Evolutionary conservation across 495 filamentous ascomycete genomes (phyloP), one percentile per base, ranked within the genome.

Genomic region (Cercophora samala): DNA sequence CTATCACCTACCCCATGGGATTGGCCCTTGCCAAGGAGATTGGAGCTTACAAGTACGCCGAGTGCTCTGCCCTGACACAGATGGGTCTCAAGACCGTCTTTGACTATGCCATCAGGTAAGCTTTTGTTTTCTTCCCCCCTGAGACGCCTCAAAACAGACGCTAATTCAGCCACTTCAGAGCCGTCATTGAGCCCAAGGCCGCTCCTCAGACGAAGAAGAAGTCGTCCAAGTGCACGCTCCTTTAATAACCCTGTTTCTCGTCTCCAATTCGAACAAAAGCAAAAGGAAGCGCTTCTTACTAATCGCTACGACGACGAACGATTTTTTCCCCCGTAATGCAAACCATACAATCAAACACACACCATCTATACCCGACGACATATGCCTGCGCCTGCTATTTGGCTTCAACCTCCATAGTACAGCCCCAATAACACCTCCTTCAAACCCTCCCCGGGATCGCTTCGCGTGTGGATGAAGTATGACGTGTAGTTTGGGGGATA

Each of bases 51-150:
- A 97, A 97, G 78, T 99, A 99, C 76, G 83, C 97, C 32, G 95
- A 99, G 77, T 99, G 95, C 81, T 99, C 95, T n/a, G 95, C 95
- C 42, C 83, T 98, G 66, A 99, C 95, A 32, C 95, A 98, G 81
- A 85, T 92, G 65, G 96, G 96, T 74, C 78, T 99, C 70, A 99
- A 99, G 87, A 94, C 91, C 64, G 96, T 99, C 59, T 99, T 99
- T 75, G 95, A 99, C 72, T 92, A 97, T 75, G 95, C 95, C 51
- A 99, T 99, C 75, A 86, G 93, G 94, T 97, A 74, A 65, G 79
- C 77, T 22, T 54, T 8, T 52, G 37, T 22, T 59, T 17, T 46
- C 11, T 46, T 46, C 0, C 3, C 26, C 26, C 4, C 26, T 6
- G 26, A 46, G 13, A 46, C 15, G 13, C 8, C 37, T 46, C 37